phyloP scores from a whole-genome alignment of 176 grass and related monocot species.

The Alopecurus myosuroides region DNA sequence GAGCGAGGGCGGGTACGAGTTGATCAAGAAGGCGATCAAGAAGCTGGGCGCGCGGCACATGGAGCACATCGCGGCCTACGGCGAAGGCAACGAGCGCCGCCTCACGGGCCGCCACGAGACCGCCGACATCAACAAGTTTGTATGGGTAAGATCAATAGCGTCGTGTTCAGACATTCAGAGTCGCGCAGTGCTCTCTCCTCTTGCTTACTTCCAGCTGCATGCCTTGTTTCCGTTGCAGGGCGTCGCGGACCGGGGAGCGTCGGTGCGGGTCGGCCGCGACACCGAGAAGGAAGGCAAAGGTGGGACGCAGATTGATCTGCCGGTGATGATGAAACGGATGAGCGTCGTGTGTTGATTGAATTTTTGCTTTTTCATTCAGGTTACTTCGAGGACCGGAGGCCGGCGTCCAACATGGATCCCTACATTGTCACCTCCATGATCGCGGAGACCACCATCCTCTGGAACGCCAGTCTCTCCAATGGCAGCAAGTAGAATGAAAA shows the following conservation, averaged over 20 bases:
- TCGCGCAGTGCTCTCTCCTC: not conserved
- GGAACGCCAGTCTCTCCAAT: slow-evolving; percentile 29
- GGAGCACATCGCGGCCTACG: slow-evolving; percentile 85
- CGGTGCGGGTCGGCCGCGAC: slow-evolving; percentile 74
- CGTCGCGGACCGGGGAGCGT: slow-evolving; percentile 73
- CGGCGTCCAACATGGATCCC: slow-evolving; percentile 91
- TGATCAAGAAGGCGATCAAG: slow-evolving; percentile 72
- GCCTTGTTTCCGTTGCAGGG: slow-evolving; percentile 44
- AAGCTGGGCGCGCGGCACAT: slow-evolving; percentile 58
- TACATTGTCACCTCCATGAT: slow-evolving; percentile 79
- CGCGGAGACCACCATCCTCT: slow-evolving; percentile 70
- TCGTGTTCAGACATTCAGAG: not conserved
- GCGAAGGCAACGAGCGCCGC: slow-evolving; percentile 82
- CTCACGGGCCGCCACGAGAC: slow-evolving; percentile 90
- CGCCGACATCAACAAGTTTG: slow-evolving; percentile 85
- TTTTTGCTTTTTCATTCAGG: slow-evolving; percentile 34
- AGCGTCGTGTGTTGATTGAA: not conserved
- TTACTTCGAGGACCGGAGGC: slow-evolving; percentile 87
- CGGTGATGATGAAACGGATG: not conserved
- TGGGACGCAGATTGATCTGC: not conserved
- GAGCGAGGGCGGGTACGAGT: slow-evolving; percentile 65
- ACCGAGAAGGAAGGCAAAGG: slow-evolving; percentile 78
- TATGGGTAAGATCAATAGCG: slow-evolving; percentile 35
- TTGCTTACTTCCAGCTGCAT: not conserved
- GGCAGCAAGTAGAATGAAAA: slow-evolving; percentile 17